Evolutionary conservation across 2,329 filamentous ascomycete species (phyloP).

Genomic region (Fusarium sp.): DNA sequence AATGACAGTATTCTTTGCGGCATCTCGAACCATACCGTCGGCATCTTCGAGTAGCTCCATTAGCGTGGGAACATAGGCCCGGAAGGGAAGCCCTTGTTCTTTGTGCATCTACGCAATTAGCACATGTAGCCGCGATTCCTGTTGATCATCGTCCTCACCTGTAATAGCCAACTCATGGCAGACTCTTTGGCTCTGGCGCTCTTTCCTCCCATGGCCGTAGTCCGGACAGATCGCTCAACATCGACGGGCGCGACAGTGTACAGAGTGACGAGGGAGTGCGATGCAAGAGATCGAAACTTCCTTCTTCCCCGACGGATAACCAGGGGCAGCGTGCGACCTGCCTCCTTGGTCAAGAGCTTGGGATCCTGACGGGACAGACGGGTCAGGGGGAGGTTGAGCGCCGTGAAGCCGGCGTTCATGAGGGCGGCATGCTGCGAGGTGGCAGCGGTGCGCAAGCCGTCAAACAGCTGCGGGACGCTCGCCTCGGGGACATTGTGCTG

Average conservation of each 20-base stretch:
- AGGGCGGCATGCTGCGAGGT: constrained; percentile 81
- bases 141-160: constrained; percentile 60
- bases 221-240: constrained; percentile 84
- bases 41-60: constrained; percentile 92
- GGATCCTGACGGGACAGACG: constrained; percentile 88
- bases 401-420: constrained; percentile 86
- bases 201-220: constrained; percentile 81
- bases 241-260: constrained; percentile 77
- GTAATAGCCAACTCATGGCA: constrained; percentile 86
- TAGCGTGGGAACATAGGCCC: constrained; percentile 82
- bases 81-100: constrained; percentile 83
- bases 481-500: constrained; percentile 88
- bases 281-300: constrained; percentile 83
- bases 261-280: constrained; percentile 81
- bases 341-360: constrained; percentile 77
- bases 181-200: constrained; percentile 88
- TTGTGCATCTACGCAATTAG: constrained; percentile 75
- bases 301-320: constrained; percentile 90
- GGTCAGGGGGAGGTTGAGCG: constrained; percentile 87
- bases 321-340: constrained; percentile 76
- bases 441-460: constrained; percentile 82
- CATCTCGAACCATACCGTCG: constrained; percentile 87
- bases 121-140: neutral
- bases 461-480: constrained; percentile 80
- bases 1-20: constrained; percentile 84